Conservation (phyloP, 352 stramenopile genomes). For the Phytophthora sansomeana region DNA sequence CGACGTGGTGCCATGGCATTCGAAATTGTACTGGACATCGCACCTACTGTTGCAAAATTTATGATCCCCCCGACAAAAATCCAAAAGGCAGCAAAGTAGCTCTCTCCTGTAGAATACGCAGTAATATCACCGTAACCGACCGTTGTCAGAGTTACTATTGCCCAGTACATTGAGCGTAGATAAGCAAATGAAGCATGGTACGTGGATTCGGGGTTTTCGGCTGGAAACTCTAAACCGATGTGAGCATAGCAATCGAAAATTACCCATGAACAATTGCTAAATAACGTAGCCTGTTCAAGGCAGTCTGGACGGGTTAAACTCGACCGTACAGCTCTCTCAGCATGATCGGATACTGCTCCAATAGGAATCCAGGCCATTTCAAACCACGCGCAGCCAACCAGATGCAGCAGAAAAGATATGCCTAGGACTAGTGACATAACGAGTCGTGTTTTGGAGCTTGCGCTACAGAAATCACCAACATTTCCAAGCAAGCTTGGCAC, state of each 20-base stretch:
- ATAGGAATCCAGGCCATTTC: slow-evolving; percentile 55
- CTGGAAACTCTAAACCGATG: slow-evolving; percentile 42
- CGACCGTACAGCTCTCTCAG: background rate
- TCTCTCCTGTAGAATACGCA: slow-evolving; percentile 77
- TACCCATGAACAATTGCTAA: slow-evolving; percentile 27
- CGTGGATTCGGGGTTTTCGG: slow-evolving; percentile 41
- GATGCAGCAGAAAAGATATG: slow-evolving; percentile 62
- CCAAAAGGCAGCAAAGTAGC: slow-evolving; percentile 75
- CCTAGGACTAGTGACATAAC: slow-evolving; percentile 58
- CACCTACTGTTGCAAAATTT: slow-evolving; percentile 81
- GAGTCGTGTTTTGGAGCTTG: slow-evolving; percentile 70
- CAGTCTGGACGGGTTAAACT: slow-evolving; percentile 38
- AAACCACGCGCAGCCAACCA: slow-evolving; percentile 78
- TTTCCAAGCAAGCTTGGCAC: slow-evolving; percentile 51
- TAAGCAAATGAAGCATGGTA: slow-evolving; percentile 73
- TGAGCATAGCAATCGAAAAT: background rate
- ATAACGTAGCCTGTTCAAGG: slow-evolving; percentile 55
- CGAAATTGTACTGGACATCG: slow-evolving; percentile 83
- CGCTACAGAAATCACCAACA: slow-evolving; percentile 61
- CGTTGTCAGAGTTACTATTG: slow-evolving; percentile 70
- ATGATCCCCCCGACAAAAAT: slow-evolving; percentile 80
- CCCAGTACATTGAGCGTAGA: slow-evolving; percentile 79
- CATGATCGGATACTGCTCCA: background rate
- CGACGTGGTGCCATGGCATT: slow-evolving; percentile 71
- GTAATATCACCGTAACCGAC: slow-evolving; percentile 84